phyloP scores from a whole-genome alignment of 345 rosid species.

The Triadica sebifera region DNA sequence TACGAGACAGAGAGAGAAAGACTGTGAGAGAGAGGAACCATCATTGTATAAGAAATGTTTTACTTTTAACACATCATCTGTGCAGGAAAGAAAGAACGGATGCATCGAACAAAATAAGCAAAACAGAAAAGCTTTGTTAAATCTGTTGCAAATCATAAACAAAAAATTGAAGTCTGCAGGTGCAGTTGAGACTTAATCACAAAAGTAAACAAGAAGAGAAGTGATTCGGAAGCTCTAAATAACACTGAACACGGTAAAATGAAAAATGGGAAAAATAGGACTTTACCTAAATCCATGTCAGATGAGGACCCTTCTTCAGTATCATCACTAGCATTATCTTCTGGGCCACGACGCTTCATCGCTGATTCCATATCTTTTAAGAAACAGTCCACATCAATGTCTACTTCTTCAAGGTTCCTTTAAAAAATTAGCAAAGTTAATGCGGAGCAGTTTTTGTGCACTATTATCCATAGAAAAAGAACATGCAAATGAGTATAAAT shows the following conservation, averaged over 20 bases:
- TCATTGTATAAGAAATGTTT: not conserved
- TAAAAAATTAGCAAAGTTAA: not conserved
- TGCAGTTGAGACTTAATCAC: not conserved
- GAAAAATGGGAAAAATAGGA: not conserved
- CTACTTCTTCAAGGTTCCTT: conserved; percentile 63
- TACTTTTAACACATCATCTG: not conserved
- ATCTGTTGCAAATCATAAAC: not conserved
- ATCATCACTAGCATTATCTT: conserved; percentile 37
- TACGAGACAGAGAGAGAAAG: not conserved
- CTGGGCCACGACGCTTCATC: conserved; percentile 39
- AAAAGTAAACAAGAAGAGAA: not conserved
- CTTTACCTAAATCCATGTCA: conserved; percentile 76
- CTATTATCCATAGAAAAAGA: not conserved
- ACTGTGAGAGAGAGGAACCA: not conserved
- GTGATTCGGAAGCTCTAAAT: not conserved
- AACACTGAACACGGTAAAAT: not conserved
- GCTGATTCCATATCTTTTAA: conserved; percentile 71
- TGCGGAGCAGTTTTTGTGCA: conserved; percentile 1
- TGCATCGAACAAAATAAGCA: not conserved
- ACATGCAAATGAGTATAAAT: not conserved
- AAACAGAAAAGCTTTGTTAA: not conserved
- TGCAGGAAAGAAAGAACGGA: not conserved
- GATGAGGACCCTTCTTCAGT: conserved; percentile 57
- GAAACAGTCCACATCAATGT: conserved; percentile 63
- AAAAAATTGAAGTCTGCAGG: not conserved